A percentile compares a stretch with the other conserved stretches of the same genome.
phyloP scores from a whole-genome alignment of 2,329 filamentous ascomycete genomes.

The Leptographium galeiforme region DNA sequence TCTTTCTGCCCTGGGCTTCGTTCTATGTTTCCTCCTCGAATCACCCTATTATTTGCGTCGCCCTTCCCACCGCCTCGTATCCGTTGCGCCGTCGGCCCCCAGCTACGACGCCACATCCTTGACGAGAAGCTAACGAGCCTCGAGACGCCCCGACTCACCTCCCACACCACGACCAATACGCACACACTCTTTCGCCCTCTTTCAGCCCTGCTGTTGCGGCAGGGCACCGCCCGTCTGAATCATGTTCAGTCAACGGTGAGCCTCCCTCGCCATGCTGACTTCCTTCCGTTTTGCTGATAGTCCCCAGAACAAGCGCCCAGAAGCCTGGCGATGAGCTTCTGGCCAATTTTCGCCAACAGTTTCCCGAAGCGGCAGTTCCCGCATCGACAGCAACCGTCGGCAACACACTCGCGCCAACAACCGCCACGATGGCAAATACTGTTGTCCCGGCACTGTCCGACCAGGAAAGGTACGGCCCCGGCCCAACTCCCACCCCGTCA shows the following conservation, averaged over 20 bases:
- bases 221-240: conserved; percentile 8
- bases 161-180: not conserved
- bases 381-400: conserved; percentile 29
- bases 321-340: conserved; percentile 80
- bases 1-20: not conserved
- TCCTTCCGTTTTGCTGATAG: not conserved
- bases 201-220: conserved; percentile 10
- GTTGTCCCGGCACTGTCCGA: conserved; percentile 8
- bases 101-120: not conserved
- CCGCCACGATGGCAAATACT: conserved; percentile 13
- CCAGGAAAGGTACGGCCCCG: conserved; percentile 18
- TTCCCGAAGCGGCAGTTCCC: conserved; percentile 51
- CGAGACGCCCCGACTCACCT: not conserved
- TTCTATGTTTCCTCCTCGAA: conserved; percentile 8
- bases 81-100: not conserved
- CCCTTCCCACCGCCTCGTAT: conserved; percentile 6
- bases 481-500: not conserved
- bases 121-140: not conserved
- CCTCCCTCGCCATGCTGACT: not conserved
- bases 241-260: conserved; percentile 24
- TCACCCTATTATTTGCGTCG: conserved; percentile 1
- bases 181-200: not conserved
- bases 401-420: conserved; percentile 16
- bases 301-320: conserved; percentile 56
- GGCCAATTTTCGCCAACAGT: conserved; percentile 70